phyloP scores from a whole-genome alignment of 2,329 filamentous ascomycete genomes.

The Chaetomium sp. region DNA sequence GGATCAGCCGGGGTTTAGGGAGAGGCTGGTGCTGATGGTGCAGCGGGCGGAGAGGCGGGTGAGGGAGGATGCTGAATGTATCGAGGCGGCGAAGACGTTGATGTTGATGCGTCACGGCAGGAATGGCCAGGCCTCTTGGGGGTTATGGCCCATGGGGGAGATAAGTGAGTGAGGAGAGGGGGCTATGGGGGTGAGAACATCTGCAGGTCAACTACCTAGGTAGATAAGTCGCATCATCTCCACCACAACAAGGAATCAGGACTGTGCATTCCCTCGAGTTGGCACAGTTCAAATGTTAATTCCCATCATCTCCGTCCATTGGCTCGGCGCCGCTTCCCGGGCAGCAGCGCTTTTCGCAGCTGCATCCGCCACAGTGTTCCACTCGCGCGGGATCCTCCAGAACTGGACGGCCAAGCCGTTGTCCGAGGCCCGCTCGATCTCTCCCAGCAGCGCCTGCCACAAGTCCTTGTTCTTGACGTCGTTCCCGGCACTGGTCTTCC shows the following conservation, averaged over 20 bases:
- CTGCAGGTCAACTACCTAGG: too few relatives aligned
- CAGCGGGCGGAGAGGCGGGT: too few relatives aligned
- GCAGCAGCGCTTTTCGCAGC: slow-evolving; percentile 36
- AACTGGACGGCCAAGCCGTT: slow-evolving; percentile 45
- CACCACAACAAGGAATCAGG: too few relatives aligned
- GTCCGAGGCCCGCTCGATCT: slow-evolving; percentile 40
- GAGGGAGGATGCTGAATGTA: too few relatives aligned
- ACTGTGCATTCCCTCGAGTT: too few relatives aligned
- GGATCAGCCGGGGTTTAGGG: not conserved
- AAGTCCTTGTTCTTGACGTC: slow-evolving; percentile 55
- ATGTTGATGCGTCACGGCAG: too few relatives aligned
- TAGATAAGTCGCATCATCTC: too few relatives aligned
- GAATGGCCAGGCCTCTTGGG: too few relatives aligned
- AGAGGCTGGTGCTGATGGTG: not conserved
- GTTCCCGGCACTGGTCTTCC: slow-evolving; percentile 42
- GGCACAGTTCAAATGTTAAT: not conserved
- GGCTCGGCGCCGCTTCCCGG: not conserved
- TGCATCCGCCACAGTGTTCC: slow-evolving; percentile 47
- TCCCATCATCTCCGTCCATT: slow-evolving; percentile 2
- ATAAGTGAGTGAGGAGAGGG: too few relatives aligned
- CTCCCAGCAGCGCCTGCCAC: slow-evolving; percentile 52
- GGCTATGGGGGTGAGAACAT: too few relatives aligned
- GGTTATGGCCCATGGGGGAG: too few relatives aligned
- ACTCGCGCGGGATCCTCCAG: slow-evolving; percentile 50
- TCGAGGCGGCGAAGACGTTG: too few relatives aligned